These are phyloP conservation scores for Inonotus obliquus DNA, from an alignment of 1,284 basidiomycete genomes.

Conservation along the genomic window DNA sequence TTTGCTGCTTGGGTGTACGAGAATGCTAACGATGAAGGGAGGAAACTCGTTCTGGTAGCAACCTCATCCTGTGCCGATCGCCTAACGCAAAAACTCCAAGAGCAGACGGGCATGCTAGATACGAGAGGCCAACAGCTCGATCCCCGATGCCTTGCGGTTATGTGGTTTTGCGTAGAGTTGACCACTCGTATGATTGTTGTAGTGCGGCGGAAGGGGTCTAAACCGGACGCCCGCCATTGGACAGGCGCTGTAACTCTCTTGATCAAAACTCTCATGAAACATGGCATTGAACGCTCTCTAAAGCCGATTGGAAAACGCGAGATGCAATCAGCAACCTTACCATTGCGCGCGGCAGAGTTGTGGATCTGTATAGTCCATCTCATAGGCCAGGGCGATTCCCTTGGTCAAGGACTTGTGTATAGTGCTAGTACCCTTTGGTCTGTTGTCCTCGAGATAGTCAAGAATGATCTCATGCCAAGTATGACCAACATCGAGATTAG, in stretches of 20 bases:
- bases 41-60: conserved; percentile 28
- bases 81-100: not conserved
- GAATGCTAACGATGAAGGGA: conserved; percentile 32
- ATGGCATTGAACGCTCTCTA: conserved; percentile 50
- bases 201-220: conserved; percentile 25
- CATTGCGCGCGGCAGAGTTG: conserved; percentile 48
- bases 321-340: conserved; percentile 34
- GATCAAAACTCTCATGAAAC: conserved; percentile 46
- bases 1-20: conserved; percentile 40
- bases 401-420: conserved; percentile 21
- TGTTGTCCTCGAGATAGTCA: conserved; percentile 35
- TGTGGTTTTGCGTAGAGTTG: conserved; percentile 64
- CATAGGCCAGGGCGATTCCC: conserved; percentile 14
- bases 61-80: conserved; percentile 33
- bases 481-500: conserved; percentile 46
- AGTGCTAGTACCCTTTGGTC: conserved; percentile 41
- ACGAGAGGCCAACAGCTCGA: not conserved
- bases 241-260: conserved; percentile 34
- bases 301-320: conserved; percentile 34
- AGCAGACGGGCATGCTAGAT: not conserved
- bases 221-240: conserved; percentile 22
- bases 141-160: conserved; percentile 34
- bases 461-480: conserved; percentile 27
- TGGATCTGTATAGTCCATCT: conserved; percentile 79
- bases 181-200: conserved; percentile 34